Base-by-base conservation (phyloP, 495 filamentous ascomycete species). In the Aspergillus coremiiformis region DNA sequence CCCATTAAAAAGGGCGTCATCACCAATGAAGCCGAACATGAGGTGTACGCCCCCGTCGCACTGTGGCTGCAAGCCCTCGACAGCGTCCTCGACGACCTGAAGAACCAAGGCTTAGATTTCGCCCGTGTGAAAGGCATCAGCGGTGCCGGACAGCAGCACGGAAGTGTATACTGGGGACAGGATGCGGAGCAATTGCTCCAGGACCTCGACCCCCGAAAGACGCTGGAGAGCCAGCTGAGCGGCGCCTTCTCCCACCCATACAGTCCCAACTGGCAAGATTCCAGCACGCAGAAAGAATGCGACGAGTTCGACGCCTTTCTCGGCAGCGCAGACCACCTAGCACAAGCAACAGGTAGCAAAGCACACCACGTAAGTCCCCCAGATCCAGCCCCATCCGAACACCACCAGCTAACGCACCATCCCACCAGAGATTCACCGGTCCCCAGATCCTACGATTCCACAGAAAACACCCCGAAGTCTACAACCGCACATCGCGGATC, bases 241-340 rank as follows among this genome's bases (percentile, higher is more conserved):
- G 70, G 67, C 1, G 89, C 85, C 0, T 95, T 98, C 64, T 86
- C 89, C 6, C 87, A 94, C 66, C 84, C 85, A 7, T 90, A 80
- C 69, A 90, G 86, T 51, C 93, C 93, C 7, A 98, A 97, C 69
- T 98, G 93, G 93, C 93, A 97, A 68, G 93, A 98, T 66, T 82
- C 88, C 41, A 95, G 89, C 66, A 97, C 93, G 0, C 90, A 96
- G 72, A 72, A 74, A 44, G 86, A 98, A 66, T 96, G 92, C 67
- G 90, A 96, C 60, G 73, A 77, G 57, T 96, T 96, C 63, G 90
- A 97, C 65, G 75, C 70, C 11, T 70, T 71, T 33, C 73, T 95
- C 7, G 89, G 86, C 0, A 70, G 76, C 9, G 72, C 75, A 20
- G 80, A 86, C 54, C 67, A 75, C 53, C 64, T 98, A 48, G 93